phyloP scores from a whole-genome alignment of 2,329 filamentous ascomycete species.

The Pseudocercospora fuligena region DNA sequence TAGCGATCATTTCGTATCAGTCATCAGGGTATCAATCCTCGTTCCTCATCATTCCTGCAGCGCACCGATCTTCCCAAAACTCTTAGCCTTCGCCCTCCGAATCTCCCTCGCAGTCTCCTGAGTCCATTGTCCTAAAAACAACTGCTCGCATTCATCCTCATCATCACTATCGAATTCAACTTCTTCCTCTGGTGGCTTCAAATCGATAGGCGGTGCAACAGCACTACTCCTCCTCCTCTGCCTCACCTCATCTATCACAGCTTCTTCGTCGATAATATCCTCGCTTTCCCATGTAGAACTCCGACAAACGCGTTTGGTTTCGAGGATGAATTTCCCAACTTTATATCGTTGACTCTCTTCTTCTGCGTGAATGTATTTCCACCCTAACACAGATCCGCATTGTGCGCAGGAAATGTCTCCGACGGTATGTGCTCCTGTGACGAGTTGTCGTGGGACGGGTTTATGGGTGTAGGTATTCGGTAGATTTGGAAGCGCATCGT shows the following conservation, averaged over 20 bases:
- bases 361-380: constrained; percentile 68
- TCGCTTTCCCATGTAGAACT: constrained; percentile 58
- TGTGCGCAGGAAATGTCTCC: constrained; percentile 62
- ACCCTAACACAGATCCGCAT: constrained; percentile 63
- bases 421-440: constrained; percentile 67
- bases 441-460: constrained; percentile 62
- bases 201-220: constrained; percentile 27
- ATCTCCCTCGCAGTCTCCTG: constrained; percentile 57
- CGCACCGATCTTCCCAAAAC: constrained; percentile 5
- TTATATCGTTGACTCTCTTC: constrained; percentile 67
- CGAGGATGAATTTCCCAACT: constrained; percentile 69
- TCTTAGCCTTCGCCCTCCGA: constrained; percentile 42
- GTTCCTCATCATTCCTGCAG: constrained; percentile 4
- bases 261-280: constrained; percentile 32
- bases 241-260: constrained; percentile 20
- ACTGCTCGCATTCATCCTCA: constrained; percentile 69
- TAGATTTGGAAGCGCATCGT: constrained; percentile 46
- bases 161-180: constrained; percentile 68
- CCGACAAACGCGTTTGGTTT: constrained; percentile 61
- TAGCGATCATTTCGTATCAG: not conserved
- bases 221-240: constrained; percentile 51
- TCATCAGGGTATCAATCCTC: not conserved
- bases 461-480: constrained; percentile 64
- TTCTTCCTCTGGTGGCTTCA: constrained; percentile 33
- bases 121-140: constrained; percentile 67